Percentiles rank a stretch among this genome's conserved stretches.
These are phyloP conservation scores for Didymella pomorum DNA, from an alignment of 2,329 filamentous ascomycete species.

Conservation along the genomic window DNA sequence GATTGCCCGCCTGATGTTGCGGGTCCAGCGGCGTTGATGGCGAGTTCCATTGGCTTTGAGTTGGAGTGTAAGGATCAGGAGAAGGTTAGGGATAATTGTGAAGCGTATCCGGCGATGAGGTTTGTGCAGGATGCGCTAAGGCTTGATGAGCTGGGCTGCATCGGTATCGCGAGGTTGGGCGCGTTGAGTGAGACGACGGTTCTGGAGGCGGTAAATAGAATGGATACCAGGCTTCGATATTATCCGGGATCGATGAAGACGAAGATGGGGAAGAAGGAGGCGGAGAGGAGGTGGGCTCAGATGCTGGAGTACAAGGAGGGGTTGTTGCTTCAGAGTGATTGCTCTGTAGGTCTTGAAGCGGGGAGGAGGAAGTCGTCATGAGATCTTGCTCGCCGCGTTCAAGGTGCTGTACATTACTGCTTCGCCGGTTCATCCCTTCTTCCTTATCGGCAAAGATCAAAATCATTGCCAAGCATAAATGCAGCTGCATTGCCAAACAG, in stretches of 20 bases:
- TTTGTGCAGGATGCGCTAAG: conserved; percentile 91
- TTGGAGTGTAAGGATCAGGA: conserved; percentile 71
- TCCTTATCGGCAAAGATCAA: no score
- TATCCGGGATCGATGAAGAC: conserved; percentile 35
- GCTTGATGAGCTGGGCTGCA: conserved; percentile 82
- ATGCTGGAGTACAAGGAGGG: conserved; percentile 24
- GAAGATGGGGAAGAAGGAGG: conserved; percentile 23
- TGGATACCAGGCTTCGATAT: conserved; percentile 19
- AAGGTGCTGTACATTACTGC: no score
- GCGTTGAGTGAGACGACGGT: conserved; percentile 57
- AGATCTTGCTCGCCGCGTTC: no score
- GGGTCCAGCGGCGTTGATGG: conserved; percentile 71
- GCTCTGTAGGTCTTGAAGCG: conserved; percentile 16
- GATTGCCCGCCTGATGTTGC: conserved; percentile 68
- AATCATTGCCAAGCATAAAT: no score
- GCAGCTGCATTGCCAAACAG: no score
- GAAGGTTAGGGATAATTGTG: conserved; percentile 62
- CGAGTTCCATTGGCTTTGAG: conserved; percentile 78
- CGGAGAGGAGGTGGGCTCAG: conserved; percentile 23
- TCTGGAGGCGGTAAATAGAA: conserved; percentile 18
- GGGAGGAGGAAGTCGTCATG: background rate
- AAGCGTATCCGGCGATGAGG: conserved; percentile 70
- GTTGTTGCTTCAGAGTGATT: conserved; percentile 20
- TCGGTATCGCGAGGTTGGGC: conserved; percentile 77
- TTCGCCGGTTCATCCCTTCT: no score